Percentiles rank a stretch among this genome's conserved stretches.
Evolutionary conservation across 2,329 filamentous ascomycete genomes (phyloP).

Genomic region (Claviceps pazoutovae): DNA sequence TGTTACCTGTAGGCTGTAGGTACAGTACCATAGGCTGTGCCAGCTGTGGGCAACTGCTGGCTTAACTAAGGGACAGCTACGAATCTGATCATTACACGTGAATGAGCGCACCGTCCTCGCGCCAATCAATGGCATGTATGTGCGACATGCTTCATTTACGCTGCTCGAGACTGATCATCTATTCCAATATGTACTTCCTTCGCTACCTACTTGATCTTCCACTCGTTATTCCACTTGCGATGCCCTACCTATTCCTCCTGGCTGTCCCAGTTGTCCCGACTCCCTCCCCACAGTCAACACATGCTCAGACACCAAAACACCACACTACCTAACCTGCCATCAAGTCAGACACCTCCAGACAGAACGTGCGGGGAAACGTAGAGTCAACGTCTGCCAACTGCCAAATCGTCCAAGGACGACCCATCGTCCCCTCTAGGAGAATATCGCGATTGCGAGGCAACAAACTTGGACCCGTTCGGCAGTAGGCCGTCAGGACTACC

Average conservation of each 20-base stretch:
- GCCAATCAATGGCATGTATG: too few relatives aligned
- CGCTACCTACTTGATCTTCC: too few relatives aligned
- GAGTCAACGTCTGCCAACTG: constrained; percentile 10
- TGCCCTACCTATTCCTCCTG: too few relatives aligned
- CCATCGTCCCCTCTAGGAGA: constrained; percentile 28
- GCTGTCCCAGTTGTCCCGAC: background rate
- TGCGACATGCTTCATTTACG: too few relatives aligned
- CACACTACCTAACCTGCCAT: background rate
- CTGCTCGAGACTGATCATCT: too few relatives aligned
- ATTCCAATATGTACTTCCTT: too few relatives aligned
- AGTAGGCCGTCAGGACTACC: constrained; percentile 24
- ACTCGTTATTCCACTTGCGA: too few relatives aligned
- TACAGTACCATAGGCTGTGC: background rate
- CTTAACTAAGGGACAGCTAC: background rate
- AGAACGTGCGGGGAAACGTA: constrained; percentile 9
- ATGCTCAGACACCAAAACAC: background rate
- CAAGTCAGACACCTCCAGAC: constrained; percentile 3
- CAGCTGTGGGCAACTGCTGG: background rate
- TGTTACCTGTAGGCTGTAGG: too few relatives aligned
- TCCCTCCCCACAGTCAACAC: background rate
- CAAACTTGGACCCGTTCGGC: constrained; percentile 16
- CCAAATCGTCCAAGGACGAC: constrained; percentile 17
- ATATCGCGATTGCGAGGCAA: constrained; percentile 20
- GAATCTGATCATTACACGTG: background rate
- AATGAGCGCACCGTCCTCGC: background rate